phyloP scores from a whole-genome alignment of 2,329 filamentous ascomycete genomes.

The Trichoderma endophyticum region DNA sequence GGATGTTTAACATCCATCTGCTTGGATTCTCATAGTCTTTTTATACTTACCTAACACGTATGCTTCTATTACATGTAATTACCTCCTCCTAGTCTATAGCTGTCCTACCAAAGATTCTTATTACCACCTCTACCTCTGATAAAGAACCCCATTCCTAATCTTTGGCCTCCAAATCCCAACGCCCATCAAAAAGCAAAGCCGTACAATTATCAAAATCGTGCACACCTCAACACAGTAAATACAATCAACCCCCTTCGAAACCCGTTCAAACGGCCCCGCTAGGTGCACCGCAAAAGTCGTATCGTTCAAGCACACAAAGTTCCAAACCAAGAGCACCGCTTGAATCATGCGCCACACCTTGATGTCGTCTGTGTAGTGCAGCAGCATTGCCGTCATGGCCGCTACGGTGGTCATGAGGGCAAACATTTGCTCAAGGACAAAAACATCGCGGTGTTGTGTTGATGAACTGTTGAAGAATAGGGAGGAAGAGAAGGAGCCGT shows the following conservation, averaged over 20 bases:
- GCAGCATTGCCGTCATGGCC: conserved; percentile 21
- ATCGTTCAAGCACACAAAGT: conserved; percentile 24
- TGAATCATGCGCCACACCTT: conserved; percentile 24
- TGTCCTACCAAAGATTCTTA: not conserved
- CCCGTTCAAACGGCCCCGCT: not conserved
- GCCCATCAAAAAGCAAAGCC: conserved; percentile 21
- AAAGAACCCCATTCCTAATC: conserved; percentile 13
- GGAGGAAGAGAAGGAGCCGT: conserved; percentile 8
- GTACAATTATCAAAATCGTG: conserved; percentile 16
- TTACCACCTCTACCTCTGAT: not conserved
- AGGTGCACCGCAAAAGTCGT: conserved; percentile 1
- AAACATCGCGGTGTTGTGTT: conserved; percentile 13
- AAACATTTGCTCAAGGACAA: conserved; percentile 25
- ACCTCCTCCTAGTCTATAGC: not conserved
- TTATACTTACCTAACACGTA: too few relatives aligned
- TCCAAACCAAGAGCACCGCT: conserved; percentile 23
- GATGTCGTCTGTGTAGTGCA: conserved; percentile 23
- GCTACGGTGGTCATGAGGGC: conserved; percentile 23
- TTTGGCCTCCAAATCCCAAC: conserved; percentile 10
- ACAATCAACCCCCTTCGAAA: conserved; percentile 2
- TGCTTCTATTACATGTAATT: not conserved
- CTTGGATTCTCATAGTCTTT: not conserved
- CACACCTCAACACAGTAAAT: conserved; percentile 1
- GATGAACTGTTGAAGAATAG: conserved; percentile 17
- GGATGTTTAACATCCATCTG: not conserved